Evolutionary conservation across 345 rosid genomes (phyloP).

Genomic region (Luvunga scandens): DNA sequence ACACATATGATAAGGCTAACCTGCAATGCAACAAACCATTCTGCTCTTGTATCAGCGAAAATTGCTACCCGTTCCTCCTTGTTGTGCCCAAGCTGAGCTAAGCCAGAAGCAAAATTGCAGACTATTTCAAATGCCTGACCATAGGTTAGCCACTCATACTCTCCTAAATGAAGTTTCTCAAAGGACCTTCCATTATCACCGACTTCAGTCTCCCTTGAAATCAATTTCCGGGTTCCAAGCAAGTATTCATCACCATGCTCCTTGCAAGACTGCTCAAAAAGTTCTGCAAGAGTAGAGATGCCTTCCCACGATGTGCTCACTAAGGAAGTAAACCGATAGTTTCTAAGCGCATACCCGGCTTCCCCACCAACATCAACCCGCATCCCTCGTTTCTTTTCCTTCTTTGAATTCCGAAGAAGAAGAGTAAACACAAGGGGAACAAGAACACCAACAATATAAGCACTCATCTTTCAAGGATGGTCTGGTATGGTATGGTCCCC

Average conservation of each 20-base stretch:
- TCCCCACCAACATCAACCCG: slow-evolving; percentile 83
- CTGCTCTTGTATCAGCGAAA: slow-evolving; percentile 91
- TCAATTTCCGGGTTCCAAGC: slow-evolving; percentile 75
- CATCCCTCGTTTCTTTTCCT: slow-evolving; percentile 70
- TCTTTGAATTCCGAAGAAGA: slow-evolving; percentile 53
- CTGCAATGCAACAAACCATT: slow-evolving; percentile 97
- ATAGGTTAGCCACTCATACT: slow-evolving; percentile 82
- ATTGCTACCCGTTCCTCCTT: slow-evolving; percentile 86
- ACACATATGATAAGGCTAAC: slow-evolving; percentile 21
- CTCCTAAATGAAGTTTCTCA: slow-evolving; percentile 96
- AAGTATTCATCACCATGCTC: slow-evolving; percentile 46
- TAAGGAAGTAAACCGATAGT: slow-evolving; percentile 47
- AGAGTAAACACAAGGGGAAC: slow-evolving; percentile 74
- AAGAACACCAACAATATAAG: slow-evolving; percentile 63
- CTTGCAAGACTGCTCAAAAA: slow-evolving; percentile 77
- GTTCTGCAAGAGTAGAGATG: slow-evolving; percentile 77
- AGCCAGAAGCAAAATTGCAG: slow-evolving; percentile 78
- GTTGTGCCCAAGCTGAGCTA: slow-evolving; percentile 65
- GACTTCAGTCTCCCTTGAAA: slow-evolving; percentile 66
- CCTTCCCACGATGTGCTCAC: slow-evolving; percentile 75
- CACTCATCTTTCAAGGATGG: slow-evolving; percentile 53
- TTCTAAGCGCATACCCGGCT: slow-evolving; percentile 68
- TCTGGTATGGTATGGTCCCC: slow-evolving; percentile 8
- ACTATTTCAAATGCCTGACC: slow-evolving; percentile 58
- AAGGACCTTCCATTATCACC: slow-evolving; percentile 64